Conservation (phyloP, 148 eudicot genomes). For the Silene conica region DNA sequence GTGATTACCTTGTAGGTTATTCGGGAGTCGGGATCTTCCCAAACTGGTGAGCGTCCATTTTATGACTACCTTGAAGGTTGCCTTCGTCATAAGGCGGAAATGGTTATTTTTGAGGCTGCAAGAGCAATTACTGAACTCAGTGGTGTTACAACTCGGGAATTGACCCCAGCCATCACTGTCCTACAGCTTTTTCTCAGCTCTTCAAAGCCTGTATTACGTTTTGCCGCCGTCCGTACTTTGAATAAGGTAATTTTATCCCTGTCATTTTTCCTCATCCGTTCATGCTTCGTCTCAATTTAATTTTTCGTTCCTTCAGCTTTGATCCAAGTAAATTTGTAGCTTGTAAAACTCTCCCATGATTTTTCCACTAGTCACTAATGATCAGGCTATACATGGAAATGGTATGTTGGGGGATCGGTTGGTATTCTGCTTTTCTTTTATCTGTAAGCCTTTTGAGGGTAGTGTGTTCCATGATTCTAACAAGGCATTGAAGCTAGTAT, state of each 20-base stretch:
- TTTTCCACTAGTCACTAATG: not conserved
- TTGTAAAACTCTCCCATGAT: not conserved
- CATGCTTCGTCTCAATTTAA: not conserved
- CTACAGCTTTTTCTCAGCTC: slow-evolving; percentile 92
- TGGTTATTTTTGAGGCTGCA: slow-evolving; percentile 98
- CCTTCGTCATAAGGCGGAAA: slow-evolving; percentile 98
- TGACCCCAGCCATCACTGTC: slow-evolving; percentile 95
- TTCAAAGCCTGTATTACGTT: slow-evolving; percentile 88
- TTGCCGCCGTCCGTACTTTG: slow-evolving; percentile 95
- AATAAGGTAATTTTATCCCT: slow-evolving; percentile 51
- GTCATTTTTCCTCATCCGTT: not conserved
- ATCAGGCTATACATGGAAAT: not conserved
- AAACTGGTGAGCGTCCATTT: slow-evolving; percentile 87
- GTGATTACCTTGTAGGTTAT: slow-evolving; percentile 52
- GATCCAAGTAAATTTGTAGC: not conserved
- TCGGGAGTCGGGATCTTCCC: slow-evolving; percentile 68
- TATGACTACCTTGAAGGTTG: slow-evolving; percentile 93
- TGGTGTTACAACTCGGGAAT: slow-evolving; percentile 80
- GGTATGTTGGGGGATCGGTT: not conserved
- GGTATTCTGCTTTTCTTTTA: not conserved
- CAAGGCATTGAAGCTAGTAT: not conserved
- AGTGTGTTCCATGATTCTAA: not conserved
- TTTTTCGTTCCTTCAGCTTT: not conserved
- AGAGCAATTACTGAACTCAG: slow-evolving; percentile 94
- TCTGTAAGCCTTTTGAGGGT: not conserved